Evolutionary conservation across 331 rosid species (phyloP).

Genomic region (Prunus yedoensis): DNA sequence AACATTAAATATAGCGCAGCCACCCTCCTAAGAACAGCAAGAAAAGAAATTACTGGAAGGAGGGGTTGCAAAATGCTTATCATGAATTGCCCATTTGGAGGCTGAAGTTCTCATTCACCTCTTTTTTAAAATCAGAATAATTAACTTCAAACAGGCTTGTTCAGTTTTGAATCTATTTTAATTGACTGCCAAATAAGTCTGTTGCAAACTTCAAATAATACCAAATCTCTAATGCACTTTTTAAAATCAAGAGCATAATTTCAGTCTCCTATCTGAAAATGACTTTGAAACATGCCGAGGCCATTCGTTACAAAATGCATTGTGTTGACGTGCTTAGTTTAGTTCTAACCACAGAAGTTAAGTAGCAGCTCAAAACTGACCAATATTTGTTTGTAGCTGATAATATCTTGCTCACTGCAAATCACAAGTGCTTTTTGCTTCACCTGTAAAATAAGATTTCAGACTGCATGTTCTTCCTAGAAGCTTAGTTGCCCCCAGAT

Average conservation of each 20-base stretch:
- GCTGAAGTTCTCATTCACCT: too few species aligned
- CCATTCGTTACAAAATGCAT: too few species aligned
- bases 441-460: conserved; percentile 30
- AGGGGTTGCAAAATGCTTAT: too few species aligned
- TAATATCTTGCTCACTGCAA: conserved; percentile 47
- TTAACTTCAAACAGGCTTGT: too few species aligned
- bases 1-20: too few species aligned
- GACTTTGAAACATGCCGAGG: background rate
- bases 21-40: too few species aligned
- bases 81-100: too few species aligned
- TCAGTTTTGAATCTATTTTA: too few species aligned
- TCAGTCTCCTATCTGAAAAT: background rate
- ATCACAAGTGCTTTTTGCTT: conserved; percentile 49
- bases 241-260: background rate
- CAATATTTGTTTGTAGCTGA: conserved; percentile 48
- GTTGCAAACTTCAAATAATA: too few species aligned
- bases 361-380: conserved; percentile 35
- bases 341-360: background rate
- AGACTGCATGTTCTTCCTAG: background rate
- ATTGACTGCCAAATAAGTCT: too few species aligned
- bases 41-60: too few species aligned
- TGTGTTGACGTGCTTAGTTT: background rate
- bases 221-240: background rate
- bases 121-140: too few species aligned
- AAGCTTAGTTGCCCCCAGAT: background rate